A percentile compares a stretch with the other conserved stretches of the same genome.
phyloP scores from a whole-genome alignment of 148 eudicot species.

The Rhododendron simsii region DNA sequence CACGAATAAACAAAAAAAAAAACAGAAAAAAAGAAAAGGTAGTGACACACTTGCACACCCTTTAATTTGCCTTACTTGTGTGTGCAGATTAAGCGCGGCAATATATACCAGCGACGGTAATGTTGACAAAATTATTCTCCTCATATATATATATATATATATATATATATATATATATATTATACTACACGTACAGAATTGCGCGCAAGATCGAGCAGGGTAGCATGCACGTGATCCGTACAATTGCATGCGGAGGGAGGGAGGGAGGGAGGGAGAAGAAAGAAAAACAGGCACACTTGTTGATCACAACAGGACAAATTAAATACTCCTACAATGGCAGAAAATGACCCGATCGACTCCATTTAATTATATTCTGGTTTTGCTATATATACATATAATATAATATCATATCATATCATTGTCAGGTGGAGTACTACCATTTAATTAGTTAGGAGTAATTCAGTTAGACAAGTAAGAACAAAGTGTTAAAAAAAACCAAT shows the following conservation, averaged over 20 bases:
- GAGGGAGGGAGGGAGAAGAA: not conserved
- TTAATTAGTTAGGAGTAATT: not conserved
- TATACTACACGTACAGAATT: not conserved
- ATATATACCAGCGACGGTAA: too few species aligned
- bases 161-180: too few species aligned
- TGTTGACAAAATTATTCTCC: too few species aligned
- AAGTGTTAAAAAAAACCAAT: not conserved
- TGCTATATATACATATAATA: not conserved
- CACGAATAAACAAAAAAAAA: not conserved
- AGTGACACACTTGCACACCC: not conserved
- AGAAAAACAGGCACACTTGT: not conserved
- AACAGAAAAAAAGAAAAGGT: not conserved
- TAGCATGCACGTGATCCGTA: not conserved
- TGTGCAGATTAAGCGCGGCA: not conserved
- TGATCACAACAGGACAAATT: not conserved
- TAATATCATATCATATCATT: not conserved
- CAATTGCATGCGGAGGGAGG: not conserved
- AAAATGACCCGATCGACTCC: not conserved
- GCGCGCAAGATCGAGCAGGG: not conserved
- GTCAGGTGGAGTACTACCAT: slow-evolving; percentile 1
- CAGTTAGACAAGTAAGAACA: slow-evolving; percentile 3
- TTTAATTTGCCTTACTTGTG: not conserved
- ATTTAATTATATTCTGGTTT: not conserved
- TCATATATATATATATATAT: too few species aligned
- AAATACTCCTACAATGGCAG: not conserved